phyloP scores from a whole-genome alignment of 192 early-diverging fungal species.

The Rhizoclosmatium globosum region DNA sequence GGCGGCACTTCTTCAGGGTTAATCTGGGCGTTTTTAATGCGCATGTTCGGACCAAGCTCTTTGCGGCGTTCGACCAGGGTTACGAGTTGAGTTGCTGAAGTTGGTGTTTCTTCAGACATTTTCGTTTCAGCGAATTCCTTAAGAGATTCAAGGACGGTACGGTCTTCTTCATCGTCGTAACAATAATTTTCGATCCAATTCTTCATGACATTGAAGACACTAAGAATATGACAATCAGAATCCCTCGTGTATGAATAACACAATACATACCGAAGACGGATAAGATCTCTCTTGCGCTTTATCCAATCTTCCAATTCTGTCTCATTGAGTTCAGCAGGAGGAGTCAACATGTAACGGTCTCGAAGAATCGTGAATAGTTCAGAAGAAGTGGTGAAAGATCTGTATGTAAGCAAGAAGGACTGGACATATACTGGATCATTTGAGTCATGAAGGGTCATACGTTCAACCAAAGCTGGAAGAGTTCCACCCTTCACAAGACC shows the following conservation, averaged over 20 bases:
- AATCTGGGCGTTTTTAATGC: conserved; percentile 13
- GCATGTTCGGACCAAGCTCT: conserved; percentile 47
- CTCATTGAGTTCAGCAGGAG: conserved; percentile 68
- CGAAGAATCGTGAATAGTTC: conserved; percentile 81
- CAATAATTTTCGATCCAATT: conserved; percentile 96
- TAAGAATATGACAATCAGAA: not conserved
- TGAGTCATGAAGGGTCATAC: conserved; percentile 73
- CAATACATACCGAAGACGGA: conserved; percentile 73
- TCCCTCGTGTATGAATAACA: not conserved
- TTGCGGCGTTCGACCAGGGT: conserved; percentile 82
- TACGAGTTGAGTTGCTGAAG: conserved; percentile 74
- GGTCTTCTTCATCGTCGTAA: conserved; percentile 79
- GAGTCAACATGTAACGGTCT: conserved; percentile 78
- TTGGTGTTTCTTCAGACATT: conserved; percentile 53
- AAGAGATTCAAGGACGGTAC: conserved; percentile 67
- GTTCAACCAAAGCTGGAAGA: conserved; percentile 73
- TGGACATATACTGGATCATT: conserved; percentile 81
- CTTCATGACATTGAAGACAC: conserved; percentile 94
- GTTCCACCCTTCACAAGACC: conserved; percentile 78
- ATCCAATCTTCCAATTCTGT: conserved; percentile 81
- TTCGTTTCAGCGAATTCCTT: conserved; percentile 75
- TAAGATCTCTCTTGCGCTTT: conserved; percentile 85
- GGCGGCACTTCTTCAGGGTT: conserved; percentile 57
- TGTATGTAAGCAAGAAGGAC: conserved; percentile 94
- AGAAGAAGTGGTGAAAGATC: conserved; percentile 84